Evolutionary conservation across 2,329 filamentous ascomycete species (phyloP).

Genomic region (Hypoxylon sp.): DNA sequence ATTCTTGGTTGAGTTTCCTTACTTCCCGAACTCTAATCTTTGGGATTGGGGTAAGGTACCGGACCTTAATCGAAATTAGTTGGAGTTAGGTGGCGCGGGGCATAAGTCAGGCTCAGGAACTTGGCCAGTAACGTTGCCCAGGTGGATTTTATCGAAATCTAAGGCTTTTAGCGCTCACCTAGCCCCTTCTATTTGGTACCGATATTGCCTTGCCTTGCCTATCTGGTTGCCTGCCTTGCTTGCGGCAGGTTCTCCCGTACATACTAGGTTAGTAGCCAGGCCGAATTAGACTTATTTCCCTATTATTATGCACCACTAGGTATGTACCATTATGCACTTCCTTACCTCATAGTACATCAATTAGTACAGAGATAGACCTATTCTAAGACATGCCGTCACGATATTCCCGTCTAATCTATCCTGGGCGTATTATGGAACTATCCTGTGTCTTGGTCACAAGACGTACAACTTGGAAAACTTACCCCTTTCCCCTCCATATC

Average conservation of each 20-base stretch:
- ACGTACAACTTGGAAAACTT: conserved; percentile 25
- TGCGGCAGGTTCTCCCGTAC: not conserved
- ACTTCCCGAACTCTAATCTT: conserved; percentile 17
- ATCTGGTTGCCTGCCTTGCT: not conserved
- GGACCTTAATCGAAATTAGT: conserved; percentile 39
- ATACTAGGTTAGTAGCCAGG: not conserved
- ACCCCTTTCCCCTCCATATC: conserved; percentile 18
- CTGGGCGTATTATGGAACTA: conserved; percentile 2
- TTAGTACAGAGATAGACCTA: conserved; percentile 19
- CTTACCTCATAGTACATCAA: conserved; percentile 24
- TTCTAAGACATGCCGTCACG: conserved; percentile 31
- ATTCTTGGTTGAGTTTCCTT: conserved; percentile 8
- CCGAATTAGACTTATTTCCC: not conserved
- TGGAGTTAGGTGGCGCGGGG: conserved; percentile 25
- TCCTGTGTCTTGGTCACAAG: conserved; percentile 44
- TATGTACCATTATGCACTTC: conserved; percentile 7
- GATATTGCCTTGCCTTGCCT: not conserved
- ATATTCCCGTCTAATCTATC: conserved; percentile 31
- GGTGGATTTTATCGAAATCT: conserved; percentile 14
- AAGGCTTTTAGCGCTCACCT: conserved; percentile 6
- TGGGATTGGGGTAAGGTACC: conserved; percentile 39
- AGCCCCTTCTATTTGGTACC: conserved; percentile 8
- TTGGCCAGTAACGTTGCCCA: conserved; percentile 37
- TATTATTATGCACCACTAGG: not conserved
- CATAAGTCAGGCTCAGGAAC: conserved; percentile 21